These are phyloP conservation scores for Gossypioides kirkii DNA, from an alignment of 345 rosid genomes.

Conservation along the genomic window DNA sequence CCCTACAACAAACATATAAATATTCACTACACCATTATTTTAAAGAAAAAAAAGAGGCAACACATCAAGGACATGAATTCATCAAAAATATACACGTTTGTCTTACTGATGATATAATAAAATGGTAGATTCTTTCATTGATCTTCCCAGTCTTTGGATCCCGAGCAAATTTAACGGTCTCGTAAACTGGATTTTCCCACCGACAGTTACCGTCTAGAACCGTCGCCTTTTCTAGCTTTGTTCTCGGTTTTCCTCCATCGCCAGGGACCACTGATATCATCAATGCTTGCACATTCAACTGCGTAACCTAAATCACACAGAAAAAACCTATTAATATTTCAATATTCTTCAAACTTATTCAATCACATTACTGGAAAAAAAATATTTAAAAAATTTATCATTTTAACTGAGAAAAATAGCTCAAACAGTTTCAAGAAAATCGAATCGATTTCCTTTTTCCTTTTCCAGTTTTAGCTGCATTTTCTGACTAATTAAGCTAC, in stretches of 20 bases:
- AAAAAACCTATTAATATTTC: constrained; percentile 17
- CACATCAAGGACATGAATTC: neutral
- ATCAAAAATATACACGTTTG: neutral
- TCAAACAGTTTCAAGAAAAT: neutral
- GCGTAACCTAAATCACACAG: constrained; percentile 37
- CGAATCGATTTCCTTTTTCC: no score
- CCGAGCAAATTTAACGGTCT: constrained; percentile 58
- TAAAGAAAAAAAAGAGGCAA: neutral
- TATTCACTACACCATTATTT: neutral
- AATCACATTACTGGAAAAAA: constrained; percentile 9
- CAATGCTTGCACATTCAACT: constrained; percentile 49
- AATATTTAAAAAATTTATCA: neutral
- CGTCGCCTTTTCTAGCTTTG: constrained; percentile 56
- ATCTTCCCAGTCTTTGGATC: constrained; percentile 71
- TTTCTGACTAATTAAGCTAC: constrained; percentile 20
- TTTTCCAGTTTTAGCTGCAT: constrained; percentile 13
- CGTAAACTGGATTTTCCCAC: constrained; percentile 74
- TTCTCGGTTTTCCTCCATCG: constrained; percentile 69
- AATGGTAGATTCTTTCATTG: constrained; percentile 59
- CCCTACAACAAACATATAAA: constrained; percentile 39
- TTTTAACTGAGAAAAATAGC: neutral
- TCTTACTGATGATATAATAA: constrained; percentile 66
- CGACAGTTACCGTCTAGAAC: constrained; percentile 57
- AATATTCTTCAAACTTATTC: neutral
- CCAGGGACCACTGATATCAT: constrained; percentile 70